Conservation (phyloP, 352 stramenopile genomes). For the Phytophthora fragariae region DNA sequence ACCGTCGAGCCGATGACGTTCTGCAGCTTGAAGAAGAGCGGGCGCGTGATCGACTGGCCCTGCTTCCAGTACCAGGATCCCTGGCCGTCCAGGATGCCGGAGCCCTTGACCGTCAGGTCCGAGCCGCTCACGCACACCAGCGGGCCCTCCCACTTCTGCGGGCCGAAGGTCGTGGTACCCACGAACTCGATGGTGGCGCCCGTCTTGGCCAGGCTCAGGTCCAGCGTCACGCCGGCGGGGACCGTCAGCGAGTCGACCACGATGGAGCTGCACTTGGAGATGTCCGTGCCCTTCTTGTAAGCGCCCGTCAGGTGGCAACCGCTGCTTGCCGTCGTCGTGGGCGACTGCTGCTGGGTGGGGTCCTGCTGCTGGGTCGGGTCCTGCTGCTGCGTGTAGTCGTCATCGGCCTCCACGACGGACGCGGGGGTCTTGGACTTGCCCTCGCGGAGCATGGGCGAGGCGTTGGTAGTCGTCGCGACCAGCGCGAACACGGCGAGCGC, state of each 20-base stretch:
- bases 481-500: constrained; percentile 6
- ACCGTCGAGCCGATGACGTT: constrained; percentile 36
- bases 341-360: constrained; percentile 2
- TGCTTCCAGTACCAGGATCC: constrained; percentile 52
- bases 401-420: neutral
- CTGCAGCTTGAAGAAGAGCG: constrained; percentile 44
- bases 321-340: constrained; percentile 15
- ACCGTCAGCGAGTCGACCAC: constrained; percentile 36
- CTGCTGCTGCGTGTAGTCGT: constrained; percentile 25
- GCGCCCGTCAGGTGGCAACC: constrained; percentile 40
- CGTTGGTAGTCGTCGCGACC: constrained; percentile 1
- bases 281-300: constrained; percentile 37
- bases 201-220: constrained; percentile 38
- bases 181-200: constrained; percentile 45
- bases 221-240: constrained; percentile 43
- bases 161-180: constrained; percentile 46
- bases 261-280: constrained; percentile 33
- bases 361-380: constrained; percentile 29
- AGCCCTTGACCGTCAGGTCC: constrained; percentile 37
- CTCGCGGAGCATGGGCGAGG: constrained; percentile 29
- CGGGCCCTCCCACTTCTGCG: constrained; percentile 40
- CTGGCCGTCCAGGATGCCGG: constrained; percentile 44
- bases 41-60: constrained; percentile 34
- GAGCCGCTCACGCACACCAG: constrained; percentile 36
- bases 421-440: constrained; percentile 3